Evolutionary conservation across 2,329 filamentous ascomycete genomes (phyloP).

Genomic region (Hymenoscyphus salicellus): DNA sequence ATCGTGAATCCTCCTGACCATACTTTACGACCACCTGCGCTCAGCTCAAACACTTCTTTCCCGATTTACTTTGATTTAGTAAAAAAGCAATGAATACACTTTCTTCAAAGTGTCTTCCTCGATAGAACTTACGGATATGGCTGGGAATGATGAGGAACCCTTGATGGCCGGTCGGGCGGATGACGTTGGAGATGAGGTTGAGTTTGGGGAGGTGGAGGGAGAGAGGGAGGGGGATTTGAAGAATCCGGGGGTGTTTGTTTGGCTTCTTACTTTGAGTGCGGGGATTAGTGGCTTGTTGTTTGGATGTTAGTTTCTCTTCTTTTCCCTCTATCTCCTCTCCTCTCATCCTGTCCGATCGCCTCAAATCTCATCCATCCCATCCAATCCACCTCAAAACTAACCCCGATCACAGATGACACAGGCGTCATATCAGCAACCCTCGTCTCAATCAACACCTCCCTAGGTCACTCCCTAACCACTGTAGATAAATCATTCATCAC

Average conservation of each 20-base stretch:
- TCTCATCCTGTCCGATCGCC: no score
- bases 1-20: no score
- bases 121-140: conserved; percentile 29
- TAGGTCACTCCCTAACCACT: conserved; percentile 55
- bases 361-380: no score
- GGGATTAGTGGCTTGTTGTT: conserved; percentile 67
- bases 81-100: neutral
- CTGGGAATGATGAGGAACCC: conserved; percentile 31
- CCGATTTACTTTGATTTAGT: no score
- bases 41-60: no score
- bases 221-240: conserved; percentile 32
- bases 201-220: conserved; percentile 26
- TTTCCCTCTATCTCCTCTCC: neutral
- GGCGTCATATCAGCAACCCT: conserved; percentile 66
- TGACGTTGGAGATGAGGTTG: conserved; percentile 19
- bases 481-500: conserved; percentile 70
- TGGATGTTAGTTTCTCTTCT: conserved; percentile 52
- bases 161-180: conserved; percentile 26
- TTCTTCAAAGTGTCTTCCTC: conserved; percentile 9
- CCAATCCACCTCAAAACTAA: no score
- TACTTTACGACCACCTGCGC: no score
- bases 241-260: conserved; percentile 49
- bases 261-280: conserved; percentile 61
- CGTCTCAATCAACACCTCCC: conserved; percentile 59
- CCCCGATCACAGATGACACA: conserved; percentile 26